Evolutionary conservation across 2,329 filamentous ascomycete species (phyloP).

Genomic region (Lecanosticta acicola): DNA sequence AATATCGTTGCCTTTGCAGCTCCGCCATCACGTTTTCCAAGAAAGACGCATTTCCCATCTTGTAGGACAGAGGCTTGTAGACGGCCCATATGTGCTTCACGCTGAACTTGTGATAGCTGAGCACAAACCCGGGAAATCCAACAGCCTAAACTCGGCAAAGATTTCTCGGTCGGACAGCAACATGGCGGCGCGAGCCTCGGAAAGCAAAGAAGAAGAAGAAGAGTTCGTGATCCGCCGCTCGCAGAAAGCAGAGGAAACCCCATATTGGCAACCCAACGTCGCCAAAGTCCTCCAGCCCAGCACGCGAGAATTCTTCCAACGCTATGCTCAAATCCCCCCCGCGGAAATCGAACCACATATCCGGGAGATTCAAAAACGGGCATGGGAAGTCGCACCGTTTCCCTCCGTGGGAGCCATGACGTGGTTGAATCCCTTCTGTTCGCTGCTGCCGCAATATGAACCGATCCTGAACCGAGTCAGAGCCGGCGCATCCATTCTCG

Average conservation of each 20-base stretch:
- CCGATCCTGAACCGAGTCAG: conserved; percentile 9
- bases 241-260: not conserved
- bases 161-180: too few relatives aligned
- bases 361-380: not conserved
- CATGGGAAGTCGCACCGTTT: not conserved
- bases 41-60: too few relatives aligned
- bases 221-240: not conserved
- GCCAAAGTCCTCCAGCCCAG: conserved; percentile 3
- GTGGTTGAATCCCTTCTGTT: conserved; percentile 13
- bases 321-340: conserved; percentile 1
- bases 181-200: not conserved
- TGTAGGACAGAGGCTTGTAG: too few relatives aligned
- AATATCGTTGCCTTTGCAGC: too few relatives aligned
- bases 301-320: conserved; percentile 2
- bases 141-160: too few relatives aligned
- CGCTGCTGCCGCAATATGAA: conserved; percentile 7
- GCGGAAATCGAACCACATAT: conserved; percentile 2
- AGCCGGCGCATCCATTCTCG: conserved; percentile 9
- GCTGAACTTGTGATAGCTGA: too few relatives aligned
- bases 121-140: too few relatives aligned
- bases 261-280: conserved; percentile 3
- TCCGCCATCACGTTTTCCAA: too few relatives aligned
- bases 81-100: too few relatives aligned
- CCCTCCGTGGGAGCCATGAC: conserved; percentile 15
- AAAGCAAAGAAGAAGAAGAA: not conserved